phyloP scores from a whole-genome alignment of 495 filamentous ascomycete species.

The Tuber indicum region DNA sequence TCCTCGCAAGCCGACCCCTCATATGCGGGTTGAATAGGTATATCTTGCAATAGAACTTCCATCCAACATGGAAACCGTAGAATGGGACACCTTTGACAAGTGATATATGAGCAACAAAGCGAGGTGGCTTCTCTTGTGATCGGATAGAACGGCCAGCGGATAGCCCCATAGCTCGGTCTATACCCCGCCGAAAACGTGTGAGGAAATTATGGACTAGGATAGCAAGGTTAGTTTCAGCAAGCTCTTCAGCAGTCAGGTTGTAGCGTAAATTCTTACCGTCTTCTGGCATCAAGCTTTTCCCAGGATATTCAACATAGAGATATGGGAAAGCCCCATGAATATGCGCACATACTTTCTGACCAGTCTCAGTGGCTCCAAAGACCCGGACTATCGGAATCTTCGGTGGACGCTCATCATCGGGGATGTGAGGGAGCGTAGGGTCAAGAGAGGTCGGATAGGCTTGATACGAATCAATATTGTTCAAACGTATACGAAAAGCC shows the following conservation, averaged over 20 bases:
- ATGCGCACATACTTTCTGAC: conserved; percentile 94
- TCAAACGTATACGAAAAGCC: conserved; percentile 58
- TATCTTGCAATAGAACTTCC: conserved; percentile 84
- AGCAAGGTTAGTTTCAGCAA: conserved; percentile 17
- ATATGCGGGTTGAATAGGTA: conserved; percentile 80
- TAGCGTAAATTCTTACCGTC: conserved; percentile 50
- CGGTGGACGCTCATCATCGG: conserved; percentile 53
- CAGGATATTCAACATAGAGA: conserved; percentile 76
- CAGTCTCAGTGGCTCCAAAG: conserved; percentile 89
- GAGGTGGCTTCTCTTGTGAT: conserved; percentile 61
- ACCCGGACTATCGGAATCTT: conserved; percentile 81
- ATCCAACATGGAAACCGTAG: conserved; percentile 91
- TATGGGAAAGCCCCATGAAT: conserved; percentile 95
- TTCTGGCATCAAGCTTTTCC: conserved; percentile 52
- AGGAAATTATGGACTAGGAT: conserved; percentile 61
- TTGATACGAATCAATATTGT: conserved; percentile 93
- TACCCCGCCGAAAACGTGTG: conserved; percentile 46
- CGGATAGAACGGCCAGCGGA: conserved; percentile 50
- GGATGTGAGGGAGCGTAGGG: conserved; percentile 59
- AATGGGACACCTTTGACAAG: conserved; percentile 91
- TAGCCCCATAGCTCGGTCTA: conserved; percentile 76
- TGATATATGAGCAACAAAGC: conserved; percentile 74
- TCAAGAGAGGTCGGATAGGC: conserved; percentile 70
- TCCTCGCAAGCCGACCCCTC: conserved; percentile 74
- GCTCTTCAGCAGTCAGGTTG: not conserved